These are phyloP conservation scores for Hyparrhenia diplandra DNA, from an alignment of 176 grass and related monocot species.

Conservation along the genomic window DNA sequence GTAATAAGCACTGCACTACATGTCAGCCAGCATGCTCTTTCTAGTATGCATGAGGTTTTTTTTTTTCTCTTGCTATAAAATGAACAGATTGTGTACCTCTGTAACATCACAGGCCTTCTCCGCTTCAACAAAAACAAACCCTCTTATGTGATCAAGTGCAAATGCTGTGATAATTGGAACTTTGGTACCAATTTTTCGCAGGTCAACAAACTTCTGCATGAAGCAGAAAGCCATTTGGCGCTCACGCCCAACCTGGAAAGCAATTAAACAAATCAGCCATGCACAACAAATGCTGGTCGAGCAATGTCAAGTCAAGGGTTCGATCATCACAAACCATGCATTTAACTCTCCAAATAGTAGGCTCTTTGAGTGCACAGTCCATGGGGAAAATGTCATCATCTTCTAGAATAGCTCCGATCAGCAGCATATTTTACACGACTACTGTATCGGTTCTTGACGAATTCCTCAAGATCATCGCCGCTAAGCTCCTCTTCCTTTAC, in stretches of 20 bases:
- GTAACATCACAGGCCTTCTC: slow-evolving; percentile 88
- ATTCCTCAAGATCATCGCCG: slow-evolving; percentile 85
- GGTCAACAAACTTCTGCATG: slow-evolving; percentile 92
- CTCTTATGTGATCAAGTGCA: slow-evolving; percentile 90
- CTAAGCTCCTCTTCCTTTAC: slow-evolving; percentile 93
- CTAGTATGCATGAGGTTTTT: background rate
- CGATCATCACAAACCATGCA: slow-evolving; percentile 68
- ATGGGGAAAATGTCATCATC: slow-evolving; percentile 40
- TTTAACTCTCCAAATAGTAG: slow-evolving; percentile 83
- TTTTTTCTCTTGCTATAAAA: slow-evolving; percentile 3
- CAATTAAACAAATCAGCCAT: slow-evolving; percentile 24
- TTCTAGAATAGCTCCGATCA: slow-evolving; percentile 44
- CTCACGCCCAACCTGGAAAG: slow-evolving; percentile 77
- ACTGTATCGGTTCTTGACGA: slow-evolving; percentile 69
- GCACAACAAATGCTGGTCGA: background rate
- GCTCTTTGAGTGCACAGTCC: slow-evolving; percentile 53
- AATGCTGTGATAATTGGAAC: slow-evolving; percentile 84
- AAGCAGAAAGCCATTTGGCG: slow-evolving; percentile 86
- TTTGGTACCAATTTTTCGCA: slow-evolving; percentile 63
- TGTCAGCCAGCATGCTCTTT: background rate
- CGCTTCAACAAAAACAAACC: slow-evolving; percentile 92
- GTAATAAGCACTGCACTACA: background rate
- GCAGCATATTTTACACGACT: slow-evolving; percentile 42
- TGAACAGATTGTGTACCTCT: slow-evolving; percentile 50
- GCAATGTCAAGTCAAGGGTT: background rate